These are phyloP conservation scores for Lipomyces mesembrius DNA, from an alignment of 805 yeast species.

Conservation along the genomic window DNA sequence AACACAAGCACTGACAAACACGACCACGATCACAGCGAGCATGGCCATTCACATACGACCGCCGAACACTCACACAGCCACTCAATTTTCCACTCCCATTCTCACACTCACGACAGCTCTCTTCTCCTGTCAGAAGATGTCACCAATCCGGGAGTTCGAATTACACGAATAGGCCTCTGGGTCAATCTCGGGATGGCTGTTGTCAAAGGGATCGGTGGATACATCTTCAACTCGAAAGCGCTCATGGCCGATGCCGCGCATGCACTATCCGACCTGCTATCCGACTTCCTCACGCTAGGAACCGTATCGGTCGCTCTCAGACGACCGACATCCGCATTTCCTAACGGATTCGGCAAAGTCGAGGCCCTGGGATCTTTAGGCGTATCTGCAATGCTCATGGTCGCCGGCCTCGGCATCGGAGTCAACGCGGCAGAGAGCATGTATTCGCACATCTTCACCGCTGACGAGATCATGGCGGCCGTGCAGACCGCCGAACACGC, in stretches of 20 bases:
- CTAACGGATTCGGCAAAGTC: constrained; percentile 89
- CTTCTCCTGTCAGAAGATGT: constrained; percentile 47
- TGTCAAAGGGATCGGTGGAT: constrained; percentile 87
- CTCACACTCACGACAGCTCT: constrained; percentile 28
- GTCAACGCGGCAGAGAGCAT: constrained; percentile 55
- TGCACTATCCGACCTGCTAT: constrained; percentile 85
- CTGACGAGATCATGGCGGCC: background rate
- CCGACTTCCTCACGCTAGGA: constrained; percentile 85
- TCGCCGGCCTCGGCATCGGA: constrained; percentile 92
- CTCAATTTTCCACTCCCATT: constrained; percentile 30
- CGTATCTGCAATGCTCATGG: constrained; percentile 78
- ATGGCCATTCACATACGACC: constrained; percentile 15
- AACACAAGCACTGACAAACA: constrained; percentile 3
- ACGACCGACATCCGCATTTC: constrained; percentile 64
- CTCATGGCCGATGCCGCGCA: constrained; percentile 93
- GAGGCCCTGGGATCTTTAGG: constrained; percentile 91
- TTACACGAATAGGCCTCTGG: constrained; percentile 87
- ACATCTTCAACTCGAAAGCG: constrained; percentile 92
- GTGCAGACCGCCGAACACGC: constrained; percentile 14
- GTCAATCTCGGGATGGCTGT: constrained; percentile 85
- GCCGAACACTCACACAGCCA: constrained; percentile 28
- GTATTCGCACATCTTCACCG: constrained; percentile 25
- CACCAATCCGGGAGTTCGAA: constrained; percentile 83
- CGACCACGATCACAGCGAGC: constrained; percentile 10
- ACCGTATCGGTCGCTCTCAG: constrained; percentile 79